phyloP scores from a whole-genome alignment of 2,329 filamentous ascomycete species.

The Ceratocystis albifundus region DNA sequence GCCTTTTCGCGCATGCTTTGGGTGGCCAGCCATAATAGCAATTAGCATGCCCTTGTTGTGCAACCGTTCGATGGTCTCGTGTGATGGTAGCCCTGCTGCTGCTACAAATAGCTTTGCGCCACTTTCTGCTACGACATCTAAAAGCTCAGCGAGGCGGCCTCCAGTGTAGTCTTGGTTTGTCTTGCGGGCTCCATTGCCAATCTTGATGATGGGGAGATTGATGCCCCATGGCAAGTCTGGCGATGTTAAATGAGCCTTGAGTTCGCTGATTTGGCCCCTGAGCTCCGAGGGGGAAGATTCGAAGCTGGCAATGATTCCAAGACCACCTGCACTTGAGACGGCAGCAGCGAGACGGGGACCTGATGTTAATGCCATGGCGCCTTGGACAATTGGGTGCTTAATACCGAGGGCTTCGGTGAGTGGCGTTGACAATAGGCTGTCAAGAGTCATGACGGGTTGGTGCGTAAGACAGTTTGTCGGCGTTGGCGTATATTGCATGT shows the following conservation, averaged over 20 bases:
- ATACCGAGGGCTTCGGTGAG: conserved; percentile 71
- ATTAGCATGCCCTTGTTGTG: conserved; percentile 71
- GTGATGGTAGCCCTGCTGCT: conserved; percentile 78
- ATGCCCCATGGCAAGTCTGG: conserved; percentile 74
- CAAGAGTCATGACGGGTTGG: neutral
- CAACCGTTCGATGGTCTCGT: conserved; percentile 58
- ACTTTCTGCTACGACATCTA: conserved; percentile 73
- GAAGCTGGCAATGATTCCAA: conserved; percentile 62
- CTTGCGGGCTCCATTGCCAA: conserved; percentile 70
- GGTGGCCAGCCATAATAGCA: conserved; percentile 97
- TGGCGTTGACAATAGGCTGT: conserved; percentile 57
- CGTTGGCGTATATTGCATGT: neutral
- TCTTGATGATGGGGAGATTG: conserved; percentile 80
- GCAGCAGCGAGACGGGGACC: conserved; percentile 69
- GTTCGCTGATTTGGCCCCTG: conserved; percentile 68
- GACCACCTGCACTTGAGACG: conserved; percentile 77
- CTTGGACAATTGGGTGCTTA: conserved; percentile 78
- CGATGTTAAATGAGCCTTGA: conserved; percentile 60
- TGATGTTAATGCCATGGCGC: conserved; percentile 84
- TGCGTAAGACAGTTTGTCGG: conserved; percentile 26
- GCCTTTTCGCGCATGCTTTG: conserved; percentile 82
- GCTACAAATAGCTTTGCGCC: conserved; percentile 77
- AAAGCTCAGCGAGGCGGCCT: conserved; percentile 75
- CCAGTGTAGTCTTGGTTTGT: conserved; percentile 95
- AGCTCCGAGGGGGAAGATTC: conserved; percentile 65